phyloP scores from a whole-genome alignment of 1,284 basidiomycete species.

The Cutaneotrichosporon arboriforme region DNA sequence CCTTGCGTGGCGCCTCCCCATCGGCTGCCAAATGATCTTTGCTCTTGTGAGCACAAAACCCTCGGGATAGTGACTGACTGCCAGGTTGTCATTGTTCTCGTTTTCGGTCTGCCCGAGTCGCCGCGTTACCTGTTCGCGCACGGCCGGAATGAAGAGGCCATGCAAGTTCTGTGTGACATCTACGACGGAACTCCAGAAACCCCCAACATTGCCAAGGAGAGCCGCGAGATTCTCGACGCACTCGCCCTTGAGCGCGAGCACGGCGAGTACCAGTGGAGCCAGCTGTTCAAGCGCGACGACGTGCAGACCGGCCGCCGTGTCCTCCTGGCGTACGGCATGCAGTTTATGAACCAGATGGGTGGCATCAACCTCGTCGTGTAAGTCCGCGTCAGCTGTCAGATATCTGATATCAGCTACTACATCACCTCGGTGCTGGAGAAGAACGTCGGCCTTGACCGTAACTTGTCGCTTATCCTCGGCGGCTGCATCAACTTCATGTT shows the following conservation, averaged over 20 bases:
- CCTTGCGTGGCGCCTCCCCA: constrained; percentile 9
- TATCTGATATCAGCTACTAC: constrained; percentile 5
- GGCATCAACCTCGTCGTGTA: constrained; percentile 17
- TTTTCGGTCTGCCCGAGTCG: constrained; percentile 18
- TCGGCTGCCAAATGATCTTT: constrained; percentile 8
- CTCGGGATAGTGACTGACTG: not conserved
- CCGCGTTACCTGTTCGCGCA: constrained; percentile 17
- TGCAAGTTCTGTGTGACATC: constrained; percentile 13
- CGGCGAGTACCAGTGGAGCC: constrained; percentile 16
- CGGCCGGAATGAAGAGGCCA: constrained; percentile 11
- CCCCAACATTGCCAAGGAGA: constrained; percentile 8
- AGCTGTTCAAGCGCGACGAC: constrained; percentile 13
- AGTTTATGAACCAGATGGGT: constrained; percentile 14
- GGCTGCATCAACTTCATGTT: constrained; percentile 13
- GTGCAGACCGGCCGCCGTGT: constrained; percentile 13
- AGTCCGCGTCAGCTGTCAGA: not conserved
- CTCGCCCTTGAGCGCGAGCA: constrained; percentile 30
- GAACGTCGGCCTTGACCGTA: constrained; percentile 12
- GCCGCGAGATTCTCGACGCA: constrained; percentile 11
- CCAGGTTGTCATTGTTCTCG: constrained; percentile 3
- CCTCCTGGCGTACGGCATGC: constrained; percentile 11
- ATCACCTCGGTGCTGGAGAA: constrained; percentile 10
- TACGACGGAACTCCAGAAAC: constrained; percentile 8
- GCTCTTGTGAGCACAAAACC: not conserved
- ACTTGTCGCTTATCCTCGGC: constrained; percentile 13